Percentiles rank a stretch among this genome's conserved stretches.
These are phyloP conservation scores for Amaranthus cruentus DNA, from an alignment of 148 eudicot species.

Conservation along the genomic window DNA sequence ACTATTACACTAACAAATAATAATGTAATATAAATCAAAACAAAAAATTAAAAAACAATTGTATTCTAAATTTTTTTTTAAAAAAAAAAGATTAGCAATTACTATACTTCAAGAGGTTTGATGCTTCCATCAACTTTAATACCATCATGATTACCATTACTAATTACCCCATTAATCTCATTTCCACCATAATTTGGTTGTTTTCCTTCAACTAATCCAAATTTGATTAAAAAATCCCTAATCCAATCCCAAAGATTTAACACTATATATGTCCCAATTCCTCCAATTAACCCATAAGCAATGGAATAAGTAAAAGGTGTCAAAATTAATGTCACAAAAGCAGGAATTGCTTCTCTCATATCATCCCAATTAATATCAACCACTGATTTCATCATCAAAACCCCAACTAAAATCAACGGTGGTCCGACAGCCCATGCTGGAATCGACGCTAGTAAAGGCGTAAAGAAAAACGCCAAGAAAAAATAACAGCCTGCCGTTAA, in stretches of 20 bases:
- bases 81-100: not conserved
- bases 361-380: slow-evolving; percentile 87
- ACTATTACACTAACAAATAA: not conserved
- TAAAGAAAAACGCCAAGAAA: slow-evolving; percentile 65
- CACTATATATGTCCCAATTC: slow-evolving; percentile 78
- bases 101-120: slow-evolving; percentile 30
- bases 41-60: not conserved
- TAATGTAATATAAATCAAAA: not conserved
- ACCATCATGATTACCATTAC: slow-evolving; percentile 1
- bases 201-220: slow-evolving; percentile 37
- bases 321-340: slow-evolving; percentile 70
- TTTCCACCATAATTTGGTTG: slow-evolving; percentile 19
- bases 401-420: slow-evolving; percentile 84
- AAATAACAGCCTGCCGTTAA: slow-evolving; percentile 67
- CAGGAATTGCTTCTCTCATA: slow-evolving; percentile 88
- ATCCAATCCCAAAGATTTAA: slow-evolving; percentile 83
- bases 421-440: slow-evolving; percentile 99
- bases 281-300: slow-evolving; percentile 88
- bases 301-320: slow-evolving; percentile 93
- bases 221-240: slow-evolving; percentile 27
- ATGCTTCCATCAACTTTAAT: slow-evolving; percentile 24
- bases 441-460: slow-evolving; percentile 85
- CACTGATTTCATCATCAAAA: slow-evolving; percentile 82
- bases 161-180: slow-evolving; percentile 11
- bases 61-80: not conserved